Percentiles rank a stretch among this genome's conserved stretches.
phyloP scores from a whole-genome alignment of 2,329 filamentous ascomycete species.

The Diaporthe citri region DNA sequence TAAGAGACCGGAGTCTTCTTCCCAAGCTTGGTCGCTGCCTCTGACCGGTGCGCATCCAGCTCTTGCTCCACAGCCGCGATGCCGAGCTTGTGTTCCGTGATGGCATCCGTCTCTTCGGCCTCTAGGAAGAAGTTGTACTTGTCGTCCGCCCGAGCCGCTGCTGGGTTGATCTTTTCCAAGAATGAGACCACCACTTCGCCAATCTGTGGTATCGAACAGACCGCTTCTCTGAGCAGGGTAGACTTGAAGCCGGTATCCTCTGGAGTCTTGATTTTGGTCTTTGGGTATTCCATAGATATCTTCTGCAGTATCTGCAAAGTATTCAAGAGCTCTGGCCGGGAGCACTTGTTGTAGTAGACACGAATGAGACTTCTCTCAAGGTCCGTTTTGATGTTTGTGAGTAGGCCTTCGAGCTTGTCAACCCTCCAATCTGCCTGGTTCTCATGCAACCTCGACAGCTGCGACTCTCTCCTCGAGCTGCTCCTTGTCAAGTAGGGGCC shows the following conservation, averaged over 20 bases:
- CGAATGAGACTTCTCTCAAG: constrained; percentile 93
- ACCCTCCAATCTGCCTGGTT: constrained; percentile 75
- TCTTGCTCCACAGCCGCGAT: constrained; percentile 95
- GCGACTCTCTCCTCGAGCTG: constrained; percentile 82
- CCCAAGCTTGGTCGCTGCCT: constrained; percentile 78
- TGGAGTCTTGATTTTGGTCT: constrained; percentile 67
- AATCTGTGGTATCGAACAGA: constrained; percentile 83
- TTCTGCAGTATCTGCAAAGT: constrained; percentile 88
- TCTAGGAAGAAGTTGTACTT: constrained; percentile 96
- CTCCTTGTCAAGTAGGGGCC: constrained; percentile 83
- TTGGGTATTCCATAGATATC: constrained; percentile 81
- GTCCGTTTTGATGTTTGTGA: constrained; percentile 81
- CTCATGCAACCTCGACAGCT: constrained; percentile 83
- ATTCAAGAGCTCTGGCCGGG: constrained; percentile 85
- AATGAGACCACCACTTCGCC: constrained; percentile 78
- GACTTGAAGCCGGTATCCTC: constrained; percentile 81
- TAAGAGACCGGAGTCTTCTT: constrained; percentile 80
- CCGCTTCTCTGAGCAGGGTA: constrained; percentile 75
- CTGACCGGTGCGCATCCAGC: constrained; percentile 79
- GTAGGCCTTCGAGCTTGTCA: constrained; percentile 79
- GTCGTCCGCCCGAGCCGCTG: constrained; percentile 85
- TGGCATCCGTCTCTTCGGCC: constrained; percentile 87
- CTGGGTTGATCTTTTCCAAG: constrained; percentile 86
- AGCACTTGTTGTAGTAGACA: constrained; percentile 98
- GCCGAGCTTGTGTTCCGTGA: constrained; percentile 87